Evolutionary conservation across 2,329 filamentous ascomycete genomes (phyloP).

Genomic region (Botrytis tulipae): DNA sequence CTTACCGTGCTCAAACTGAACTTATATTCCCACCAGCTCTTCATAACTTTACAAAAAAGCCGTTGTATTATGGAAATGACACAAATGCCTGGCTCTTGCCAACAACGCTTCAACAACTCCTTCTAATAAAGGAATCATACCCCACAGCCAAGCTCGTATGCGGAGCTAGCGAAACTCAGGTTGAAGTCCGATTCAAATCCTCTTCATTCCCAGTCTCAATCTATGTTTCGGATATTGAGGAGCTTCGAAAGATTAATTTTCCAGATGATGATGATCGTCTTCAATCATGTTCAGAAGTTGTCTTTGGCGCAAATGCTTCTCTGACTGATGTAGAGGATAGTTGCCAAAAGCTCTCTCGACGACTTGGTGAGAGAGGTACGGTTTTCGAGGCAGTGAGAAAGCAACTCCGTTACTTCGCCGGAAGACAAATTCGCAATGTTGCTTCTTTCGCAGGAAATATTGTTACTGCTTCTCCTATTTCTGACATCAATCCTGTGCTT

Average conservation of each 20-base stretch:
- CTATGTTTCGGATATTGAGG: constrained; percentile 85
- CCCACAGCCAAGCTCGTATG: constrained; percentile 89
- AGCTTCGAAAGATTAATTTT: constrained; percentile 77
- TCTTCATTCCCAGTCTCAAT: constrained; percentile 85
- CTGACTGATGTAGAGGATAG: constrained; percentile 81
- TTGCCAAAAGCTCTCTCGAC: constrained; percentile 30
- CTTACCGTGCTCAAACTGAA: constrained; percentile 86
- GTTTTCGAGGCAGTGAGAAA: constrained; percentile 80
- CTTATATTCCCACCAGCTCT: constrained; percentile 87
- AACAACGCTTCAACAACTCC: constrained; percentile 75
- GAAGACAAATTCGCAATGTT: constrained; percentile 90
- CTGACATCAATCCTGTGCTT: constrained; percentile 88
- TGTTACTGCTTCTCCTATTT: constrained; percentile 90
- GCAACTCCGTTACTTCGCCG: constrained; percentile 90
- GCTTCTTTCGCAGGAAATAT: constrained; percentile 92
- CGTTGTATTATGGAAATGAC: constrained; percentile 90
- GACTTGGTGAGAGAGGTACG: constrained; percentile 60
- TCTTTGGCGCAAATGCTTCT: constrained; percentile 81
- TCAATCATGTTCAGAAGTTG: constrained; percentile 27
- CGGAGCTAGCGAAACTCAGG: constrained; percentile 93
- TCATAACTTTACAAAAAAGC: constrained; percentile 73
- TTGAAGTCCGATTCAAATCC: constrained; percentile 96
- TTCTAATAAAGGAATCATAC: constrained; percentile 82
- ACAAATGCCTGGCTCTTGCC: constrained; percentile 88
- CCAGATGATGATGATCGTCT: constrained; percentile 71